Evolutionary conservation across 2,329 filamentous ascomycete species (phyloP).

Genomic region (Blumeria hordei): DNA sequence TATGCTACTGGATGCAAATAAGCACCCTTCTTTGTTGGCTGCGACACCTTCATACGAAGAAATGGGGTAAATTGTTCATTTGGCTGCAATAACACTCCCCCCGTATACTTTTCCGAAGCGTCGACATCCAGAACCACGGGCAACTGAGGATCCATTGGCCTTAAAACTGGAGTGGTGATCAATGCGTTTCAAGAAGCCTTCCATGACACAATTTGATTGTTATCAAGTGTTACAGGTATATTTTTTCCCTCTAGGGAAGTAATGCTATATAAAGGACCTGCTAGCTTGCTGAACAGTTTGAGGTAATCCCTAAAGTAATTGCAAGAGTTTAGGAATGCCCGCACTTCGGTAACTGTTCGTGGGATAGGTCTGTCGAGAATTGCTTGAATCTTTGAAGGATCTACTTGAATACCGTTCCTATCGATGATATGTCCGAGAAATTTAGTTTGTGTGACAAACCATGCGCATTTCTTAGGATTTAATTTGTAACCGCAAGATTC

Average conservation of each 20-base stretch:
- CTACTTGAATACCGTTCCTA: not conserved
- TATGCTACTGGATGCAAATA: not conserved
- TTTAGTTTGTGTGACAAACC: not conserved
- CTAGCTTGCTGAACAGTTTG: not conserved
- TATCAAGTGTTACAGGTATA: not conserved
- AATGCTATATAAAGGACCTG: not conserved
- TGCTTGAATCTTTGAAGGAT: not conserved
- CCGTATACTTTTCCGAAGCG: not conserved
- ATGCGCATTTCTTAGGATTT: not conserved
- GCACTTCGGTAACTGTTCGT: not conserved
- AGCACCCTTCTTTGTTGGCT: not conserved
- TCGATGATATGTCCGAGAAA: not conserved
- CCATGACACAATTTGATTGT: not conserved
- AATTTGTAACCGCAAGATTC: not conserved
- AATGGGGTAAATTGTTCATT: not conserved
- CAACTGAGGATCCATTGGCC: not conserved
- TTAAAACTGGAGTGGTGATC: not conserved
- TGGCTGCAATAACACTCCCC: not conserved
- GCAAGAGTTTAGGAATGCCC: not conserved
- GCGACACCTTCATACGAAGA: not conserved
- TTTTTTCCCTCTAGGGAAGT: not conserved
- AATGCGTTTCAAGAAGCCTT: not conserved
- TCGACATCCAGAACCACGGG: not conserved
- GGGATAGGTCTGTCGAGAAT: not conserved
- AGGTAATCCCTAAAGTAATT: not conserved